Evolutionary conservation across 306 rosid genomes (phyloP).

Genomic region (Ormosia semicastrata): DNA sequence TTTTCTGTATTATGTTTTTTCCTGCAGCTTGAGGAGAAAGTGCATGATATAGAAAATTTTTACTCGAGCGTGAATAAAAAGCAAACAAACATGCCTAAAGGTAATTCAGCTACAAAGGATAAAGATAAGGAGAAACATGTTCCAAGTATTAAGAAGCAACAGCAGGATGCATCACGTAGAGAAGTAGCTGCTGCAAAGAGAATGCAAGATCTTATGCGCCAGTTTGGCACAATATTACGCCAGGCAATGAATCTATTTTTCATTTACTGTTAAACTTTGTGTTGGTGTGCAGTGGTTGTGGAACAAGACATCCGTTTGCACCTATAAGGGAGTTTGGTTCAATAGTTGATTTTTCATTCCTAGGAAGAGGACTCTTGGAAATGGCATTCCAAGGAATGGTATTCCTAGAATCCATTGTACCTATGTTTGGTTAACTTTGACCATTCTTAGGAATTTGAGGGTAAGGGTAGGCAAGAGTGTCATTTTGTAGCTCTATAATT

Average conservation of each 20-base stretch:
- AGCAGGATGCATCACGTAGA: slow-evolving; percentile 70
- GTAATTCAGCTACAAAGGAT: slow-evolving; percentile 55
- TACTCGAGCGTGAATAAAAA: slow-evolving; percentile 41
- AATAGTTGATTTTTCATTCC: too few species aligned
- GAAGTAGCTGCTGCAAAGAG: slow-evolving; percentile 83
- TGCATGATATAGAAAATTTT: slow-evolving; percentile 60
- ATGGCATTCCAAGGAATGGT: too few species aligned
- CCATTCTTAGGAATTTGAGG: too few species aligned
- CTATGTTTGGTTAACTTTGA: too few species aligned
- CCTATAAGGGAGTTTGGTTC: not conserved
- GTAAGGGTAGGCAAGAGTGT: too few species aligned
- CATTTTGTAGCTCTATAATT: too few species aligned
- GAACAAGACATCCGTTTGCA: not conserved
- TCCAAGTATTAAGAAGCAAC: slow-evolving; percentile 77
- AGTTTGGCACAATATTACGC: slow-evolving; percentile 76
- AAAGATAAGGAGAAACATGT: slow-evolving; percentile 68
- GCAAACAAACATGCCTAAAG: slow-evolving; percentile 50
- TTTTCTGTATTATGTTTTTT: slow-evolving; percentile 10
- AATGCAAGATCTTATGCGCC: slow-evolving; percentile 94
- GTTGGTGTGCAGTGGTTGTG: slow-evolving; percentile 8
- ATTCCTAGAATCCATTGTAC: too few species aligned
- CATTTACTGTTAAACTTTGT: not conserved
- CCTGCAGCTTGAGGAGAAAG: slow-evolving; percentile 71
- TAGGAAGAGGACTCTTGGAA: too few species aligned
- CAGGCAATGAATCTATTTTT: slow-evolving; percentile 49